These are phyloP conservation scores for Hymenoscyphus linearis DNA, from an alignment of 2,329 filamentous ascomycete genomes.

Conservation along the genomic window DNA sequence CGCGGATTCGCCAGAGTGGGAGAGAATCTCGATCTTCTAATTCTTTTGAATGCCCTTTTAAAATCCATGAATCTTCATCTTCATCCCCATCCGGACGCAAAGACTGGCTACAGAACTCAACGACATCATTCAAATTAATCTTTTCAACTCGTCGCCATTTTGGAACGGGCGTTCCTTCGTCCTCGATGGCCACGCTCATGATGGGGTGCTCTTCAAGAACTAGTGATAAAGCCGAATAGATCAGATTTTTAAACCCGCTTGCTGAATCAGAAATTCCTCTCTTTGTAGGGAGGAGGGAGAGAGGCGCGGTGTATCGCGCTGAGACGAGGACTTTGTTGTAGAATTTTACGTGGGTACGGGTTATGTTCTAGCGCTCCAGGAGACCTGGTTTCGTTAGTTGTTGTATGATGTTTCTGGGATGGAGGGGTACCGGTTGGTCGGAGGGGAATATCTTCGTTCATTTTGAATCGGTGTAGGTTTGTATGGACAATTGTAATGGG, in stretches of 20 bases:
- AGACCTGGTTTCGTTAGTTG: conserved; percentile 8
- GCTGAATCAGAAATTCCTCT: neutral
- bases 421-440: conserved; percentile 9
- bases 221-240: conserved; percentile 13
- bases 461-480: neutral
- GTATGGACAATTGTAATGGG: too few relatives aligned
- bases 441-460: neutral
- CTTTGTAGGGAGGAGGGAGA: conserved; percentile 3
- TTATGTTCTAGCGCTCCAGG: conserved; percentile 21
- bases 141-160: conserved; percentile 15
- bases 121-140: conserved; percentile 14
- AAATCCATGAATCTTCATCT: conserved; percentile 12
- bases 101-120: conserved; percentile 12
- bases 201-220: conserved; percentile 17
- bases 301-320: conserved; percentile 17
- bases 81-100: neutral
- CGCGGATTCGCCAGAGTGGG: conserved; percentile 17
- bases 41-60: conserved; percentile 9
- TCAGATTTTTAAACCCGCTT: conserved; percentile 7
- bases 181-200: conserved; percentile 16
- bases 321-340: conserved; percentile 21
- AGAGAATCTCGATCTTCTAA: conserved; percentile 12
- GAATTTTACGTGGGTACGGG: conserved; percentile 18
- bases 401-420: neutral
- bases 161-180: conserved; percentile 13